Conservation (phyloP, 208 protist genomes). For the Trichomonas tenax region DNA sequence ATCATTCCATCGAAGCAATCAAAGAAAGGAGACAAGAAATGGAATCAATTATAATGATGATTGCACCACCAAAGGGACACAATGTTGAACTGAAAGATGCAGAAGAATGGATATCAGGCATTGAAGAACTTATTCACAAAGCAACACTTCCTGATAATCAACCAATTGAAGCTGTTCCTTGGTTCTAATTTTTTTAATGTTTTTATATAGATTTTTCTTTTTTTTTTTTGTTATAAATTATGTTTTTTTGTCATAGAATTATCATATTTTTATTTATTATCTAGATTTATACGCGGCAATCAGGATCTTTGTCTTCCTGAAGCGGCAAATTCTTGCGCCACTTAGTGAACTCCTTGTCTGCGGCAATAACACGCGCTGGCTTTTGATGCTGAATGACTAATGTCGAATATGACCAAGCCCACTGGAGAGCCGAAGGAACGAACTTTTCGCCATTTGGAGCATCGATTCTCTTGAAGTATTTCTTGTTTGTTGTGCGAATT, state of each 20-base stretch:
- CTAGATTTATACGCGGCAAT: background rate
- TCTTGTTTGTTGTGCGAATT: slow-evolving; percentile 75
- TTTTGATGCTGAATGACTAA: background rate
- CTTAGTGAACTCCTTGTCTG: background rate
- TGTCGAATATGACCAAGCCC: background rate
- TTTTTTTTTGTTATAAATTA: background rate
- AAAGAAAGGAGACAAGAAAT: background rate
- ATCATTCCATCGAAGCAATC: background rate
- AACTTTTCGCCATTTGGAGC: slow-evolving; percentile 9
- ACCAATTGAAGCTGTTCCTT: background rate
- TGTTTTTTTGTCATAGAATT: too few relatives aligned
- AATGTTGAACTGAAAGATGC: background rate
- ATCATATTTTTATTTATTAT: background rate
- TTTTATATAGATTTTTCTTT: background rate
- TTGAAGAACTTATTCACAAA: background rate
- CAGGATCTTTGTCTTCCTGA: background rate
- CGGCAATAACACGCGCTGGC: background rate
- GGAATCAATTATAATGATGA: background rate
- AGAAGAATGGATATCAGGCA: background rate
- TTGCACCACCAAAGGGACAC: background rate
- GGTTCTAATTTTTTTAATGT: background rate
- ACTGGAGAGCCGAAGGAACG: background rate
- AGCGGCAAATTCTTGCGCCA: background rate
- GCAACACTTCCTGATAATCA: background rate
- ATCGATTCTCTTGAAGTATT: slow-evolving; percentile 36